Base-by-base conservation (phyloP, 345 rosid species). In the Litchi chinensis region DNA sequence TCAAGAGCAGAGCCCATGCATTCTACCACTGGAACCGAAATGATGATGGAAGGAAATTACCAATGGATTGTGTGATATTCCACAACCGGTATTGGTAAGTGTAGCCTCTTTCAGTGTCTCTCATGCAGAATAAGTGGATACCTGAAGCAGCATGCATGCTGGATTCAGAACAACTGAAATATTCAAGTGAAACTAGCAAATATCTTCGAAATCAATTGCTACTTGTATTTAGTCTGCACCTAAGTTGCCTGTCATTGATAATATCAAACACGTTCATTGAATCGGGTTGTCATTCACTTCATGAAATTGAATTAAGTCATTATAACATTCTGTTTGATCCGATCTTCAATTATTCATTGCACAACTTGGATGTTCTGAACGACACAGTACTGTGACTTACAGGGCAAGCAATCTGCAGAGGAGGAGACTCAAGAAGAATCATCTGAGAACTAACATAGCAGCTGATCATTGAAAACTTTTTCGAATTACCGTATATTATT, bases 11-110 rank as follows among this genome's bases (percentile, higher is more conserved):
- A 52, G 89, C 92, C 24, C 92, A 86, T 13, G 92, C 92, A 0
- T 70, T 77, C 64, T 89, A 88, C 69, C 82, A 81, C 15, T 89
- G 92, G 94, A 86, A 89, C 70, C 85, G 92, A 50, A 89, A 91
- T 39, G 87, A 89, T 41, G 87, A 86, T 11, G 84, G 87, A 1
- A 83, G 85, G 54, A 81, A 80, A 16, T 81, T 85, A 57, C 64
- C 79, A 11, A 75, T 82, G 0, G 93, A 90, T 83, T 67, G 82
- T 1, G 50, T 86, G 2, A 72, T 84, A 69, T 76, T 90, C 67
- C 81, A 76, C 76, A 89, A 89, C 64, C 80, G 83, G 57, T 80
- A 79, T 75, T 89, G 88, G 88, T 77, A 80, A 66, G 64, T 67
- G 60, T 67, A 18, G 22, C 52, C 73, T 67, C n/a, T 50, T 28